Percentiles rank a stretch among this genome's conserved stretches.
phyloP scores from a whole-genome alignment of 2,329 filamentous ascomycete genomes.

The Cladosporium velox region DNA sequence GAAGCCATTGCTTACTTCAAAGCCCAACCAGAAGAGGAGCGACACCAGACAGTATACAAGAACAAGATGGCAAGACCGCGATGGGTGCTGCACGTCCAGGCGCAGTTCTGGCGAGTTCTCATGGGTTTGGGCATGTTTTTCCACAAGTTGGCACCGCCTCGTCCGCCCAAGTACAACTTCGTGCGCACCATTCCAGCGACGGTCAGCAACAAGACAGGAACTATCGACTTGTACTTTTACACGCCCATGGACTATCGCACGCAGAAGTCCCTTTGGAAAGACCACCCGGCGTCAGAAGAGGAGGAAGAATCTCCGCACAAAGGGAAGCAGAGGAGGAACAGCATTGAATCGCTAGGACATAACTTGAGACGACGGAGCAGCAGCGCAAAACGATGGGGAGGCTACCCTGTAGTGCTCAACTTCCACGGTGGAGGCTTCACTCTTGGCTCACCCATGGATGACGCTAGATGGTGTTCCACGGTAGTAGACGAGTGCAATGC shows the following conservation, averaged over 20 bases:
- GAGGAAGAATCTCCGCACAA: slow-evolving; percentile 19
- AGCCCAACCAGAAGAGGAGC: slow-evolving; percentile 7
- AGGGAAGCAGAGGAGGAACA: slow-evolving; percentile 28
- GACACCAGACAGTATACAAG: slow-evolving; percentile 16
- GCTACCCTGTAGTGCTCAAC: slow-evolving; percentile 61
- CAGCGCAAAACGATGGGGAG: slow-evolving; percentile 42
- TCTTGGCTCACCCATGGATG: slow-evolving; percentile 60
- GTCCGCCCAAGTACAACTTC: slow-evolving; percentile 63
- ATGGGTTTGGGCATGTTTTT: slow-evolving; percentile 71
- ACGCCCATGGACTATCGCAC: slow-evolving; percentile 54
- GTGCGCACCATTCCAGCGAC: slow-evolving; percentile 56
- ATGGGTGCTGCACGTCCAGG: slow-evolving; percentile 64
- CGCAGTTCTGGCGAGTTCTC: slow-evolving; percentile 65
- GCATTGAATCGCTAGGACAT: slow-evolving; percentile 29
- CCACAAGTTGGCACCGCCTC: slow-evolving; percentile 62
- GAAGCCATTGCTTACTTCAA: slow-evolving; percentile 2
- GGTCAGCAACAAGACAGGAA: slow-evolving; percentile 47
- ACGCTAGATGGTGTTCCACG: slow-evolving; percentile 60
- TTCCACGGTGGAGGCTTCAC: slow-evolving; percentile 67
- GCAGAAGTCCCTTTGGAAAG: slow-evolving; percentile 41
- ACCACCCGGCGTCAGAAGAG: slow-evolving; percentile 18
- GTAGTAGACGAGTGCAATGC: slow-evolving; percentile 59
- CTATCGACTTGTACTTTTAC: slow-evolving; percentile 62
- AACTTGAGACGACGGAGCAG: slow-evolving; percentile 28
- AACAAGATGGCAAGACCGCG: slow-evolving; percentile 45